phyloP scores from a whole-genome alignment of 2,329 filamentous ascomycete species.

The Aspergillus arachidicola region DNA sequence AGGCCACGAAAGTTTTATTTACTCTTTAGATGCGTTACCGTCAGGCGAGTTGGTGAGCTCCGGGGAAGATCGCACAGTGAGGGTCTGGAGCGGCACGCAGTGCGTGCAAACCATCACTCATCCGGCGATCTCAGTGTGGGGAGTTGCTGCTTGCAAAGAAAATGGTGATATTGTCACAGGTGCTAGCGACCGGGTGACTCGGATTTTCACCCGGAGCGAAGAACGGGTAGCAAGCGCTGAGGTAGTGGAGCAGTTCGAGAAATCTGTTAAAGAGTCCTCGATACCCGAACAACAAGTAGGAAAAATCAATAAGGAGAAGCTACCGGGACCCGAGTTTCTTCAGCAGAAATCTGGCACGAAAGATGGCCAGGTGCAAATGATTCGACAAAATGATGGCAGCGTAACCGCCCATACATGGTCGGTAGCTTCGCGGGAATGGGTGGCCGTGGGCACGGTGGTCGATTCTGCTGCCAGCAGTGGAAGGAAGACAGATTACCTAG shows the following conservation, averaged over 20 bases:
- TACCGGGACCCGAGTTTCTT: constrained; percentile 87
- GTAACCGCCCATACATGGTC: constrained; percentile 92
- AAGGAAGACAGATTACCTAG: constrained; percentile 73
- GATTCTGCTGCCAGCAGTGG: constrained; percentile 83
- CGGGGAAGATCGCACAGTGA: constrained; percentile 90
- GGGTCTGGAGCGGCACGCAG: constrained; percentile 79
- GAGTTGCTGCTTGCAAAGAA: constrained; percentile 76
- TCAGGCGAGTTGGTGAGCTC: constrained; percentile 87
- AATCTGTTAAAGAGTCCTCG: constrained; percentile 77
- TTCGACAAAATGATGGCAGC: constrained; percentile 76
- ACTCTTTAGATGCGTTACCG: constrained; percentile 75
- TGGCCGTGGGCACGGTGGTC: constrained; percentile 91
- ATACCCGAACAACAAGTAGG: constrained; percentile 86
- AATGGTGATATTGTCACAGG: constrained; percentile 94
- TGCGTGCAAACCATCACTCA: constrained; percentile 96
- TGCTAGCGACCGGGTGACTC: constrained; percentile 82
- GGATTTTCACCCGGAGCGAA: constrained; percentile 76
- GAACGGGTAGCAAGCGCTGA: constrained; percentile 71
- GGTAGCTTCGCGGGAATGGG: constrained; percentile 69
- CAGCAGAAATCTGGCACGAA: constrained; percentile 83
- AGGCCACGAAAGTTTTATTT: constrained; percentile 95
- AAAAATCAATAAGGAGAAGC: constrained; percentile 85
- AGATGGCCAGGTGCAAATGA: constrained; percentile 94
- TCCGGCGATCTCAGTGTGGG: constrained; percentile 95
- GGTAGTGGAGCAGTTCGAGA: constrained; percentile 73